A percentile compares a stretch with the other conserved stretches of the same genome.
Evolutionary conservation across 176 grass and related monocot genomes (phyloP).

Genomic region (Areca catechu): DNA sequence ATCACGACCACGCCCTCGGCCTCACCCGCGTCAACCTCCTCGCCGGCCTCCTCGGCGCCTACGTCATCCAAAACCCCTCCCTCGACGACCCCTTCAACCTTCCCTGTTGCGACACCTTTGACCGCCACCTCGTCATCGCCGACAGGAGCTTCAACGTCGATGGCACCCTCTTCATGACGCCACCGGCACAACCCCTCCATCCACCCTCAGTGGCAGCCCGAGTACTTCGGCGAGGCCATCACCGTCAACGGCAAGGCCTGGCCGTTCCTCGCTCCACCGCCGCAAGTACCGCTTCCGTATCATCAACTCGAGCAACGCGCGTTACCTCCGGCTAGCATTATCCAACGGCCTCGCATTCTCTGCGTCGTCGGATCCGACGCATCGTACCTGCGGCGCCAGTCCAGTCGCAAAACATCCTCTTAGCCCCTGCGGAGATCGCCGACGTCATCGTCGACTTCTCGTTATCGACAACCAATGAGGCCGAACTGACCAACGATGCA

Average conservation of each 20-base stretch:
- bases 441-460: slow-evolving; percentile 27
- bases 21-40: slow-evolving; percentile 27
- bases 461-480: background rate
- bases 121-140: slow-evolving; percentile 20
- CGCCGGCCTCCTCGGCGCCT: slow-evolving; percentile 20
- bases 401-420: background rate
- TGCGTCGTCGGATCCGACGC: slow-evolving; percentile 20
- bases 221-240: slow-evolving; percentile 23
- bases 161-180: slow-evolving; percentile 23
- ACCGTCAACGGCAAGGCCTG: slow-evolving; percentile 26
- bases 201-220: slow-evolving; percentile 28
- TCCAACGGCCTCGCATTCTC: slow-evolving; percentile 16
- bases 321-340: slow-evolving; percentile 19
- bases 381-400: slow-evolving; percentile 10
- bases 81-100: slow-evolving; percentile 10
- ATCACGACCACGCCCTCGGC: slow-evolving; percentile 26
- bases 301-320: slow-evolving; percentile 22
- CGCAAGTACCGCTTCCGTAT: slow-evolving; percentile 19
- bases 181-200: slow-evolving; percentile 10
- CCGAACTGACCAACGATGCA: slow-evolving; percentile 23
- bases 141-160: slow-evolving; percentile 24
- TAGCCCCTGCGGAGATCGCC: background rate
- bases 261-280: slow-evolving; percentile 11
- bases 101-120: background rate
- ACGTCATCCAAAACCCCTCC: slow-evolving; percentile 23